A percentile compares a stretch with the other conserved stretches of the same genome.
phyloP scores from a whole-genome alignment of 768 basidiomycete genomes.

The Hypholoma fasciculare region DNA sequence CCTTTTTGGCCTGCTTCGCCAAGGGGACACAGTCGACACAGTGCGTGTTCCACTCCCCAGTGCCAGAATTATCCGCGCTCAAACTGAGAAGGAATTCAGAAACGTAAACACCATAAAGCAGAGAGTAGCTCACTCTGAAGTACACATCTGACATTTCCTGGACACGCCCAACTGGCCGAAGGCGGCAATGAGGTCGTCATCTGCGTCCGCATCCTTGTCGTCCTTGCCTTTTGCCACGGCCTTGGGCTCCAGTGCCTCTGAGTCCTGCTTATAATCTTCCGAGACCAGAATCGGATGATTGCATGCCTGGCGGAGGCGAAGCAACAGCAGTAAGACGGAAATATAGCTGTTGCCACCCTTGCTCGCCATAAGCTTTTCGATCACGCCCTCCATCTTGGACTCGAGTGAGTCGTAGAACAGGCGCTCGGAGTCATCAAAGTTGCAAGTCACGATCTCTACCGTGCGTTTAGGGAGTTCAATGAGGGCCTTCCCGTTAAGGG shows the following conservation, averaged over 20 bases:
- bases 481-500: conserved; percentile 77
- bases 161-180: conserved; percentile 71
- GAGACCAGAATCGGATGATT: conserved; percentile 85
- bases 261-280: conserved; percentile 71
- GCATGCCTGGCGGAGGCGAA: conserved; percentile 92
- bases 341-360: conserved; percentile 66
- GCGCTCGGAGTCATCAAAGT: conserved; percentile 75
- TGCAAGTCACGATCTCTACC: conserved; percentile 72
- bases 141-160: conserved; percentile 81
- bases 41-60: conserved; percentile 42
- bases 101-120: background rate
- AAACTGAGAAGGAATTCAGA: conserved; percentile 30
- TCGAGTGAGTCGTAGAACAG: conserved; percentile 79
- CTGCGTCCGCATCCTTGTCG: conserved; percentile 53
- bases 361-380: conserved; percentile 65
- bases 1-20: conserved; percentile 45
- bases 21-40: conserved; percentile 63
- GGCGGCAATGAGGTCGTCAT: conserved; percentile 73
- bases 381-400: conserved; percentile 59
- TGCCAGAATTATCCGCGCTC: conserved; percentile 33
- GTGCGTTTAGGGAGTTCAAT: conserved; percentile 77
- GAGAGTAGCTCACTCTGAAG: conserved; percentile 50
- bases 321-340: conserved; percentile 65
- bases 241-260: conserved; percentile 74
- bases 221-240: conserved; percentile 47